Evolutionary conservation across 768 basidiomycete species (phyloP).

Genomic region (Naganishia antarctica): DNA sequence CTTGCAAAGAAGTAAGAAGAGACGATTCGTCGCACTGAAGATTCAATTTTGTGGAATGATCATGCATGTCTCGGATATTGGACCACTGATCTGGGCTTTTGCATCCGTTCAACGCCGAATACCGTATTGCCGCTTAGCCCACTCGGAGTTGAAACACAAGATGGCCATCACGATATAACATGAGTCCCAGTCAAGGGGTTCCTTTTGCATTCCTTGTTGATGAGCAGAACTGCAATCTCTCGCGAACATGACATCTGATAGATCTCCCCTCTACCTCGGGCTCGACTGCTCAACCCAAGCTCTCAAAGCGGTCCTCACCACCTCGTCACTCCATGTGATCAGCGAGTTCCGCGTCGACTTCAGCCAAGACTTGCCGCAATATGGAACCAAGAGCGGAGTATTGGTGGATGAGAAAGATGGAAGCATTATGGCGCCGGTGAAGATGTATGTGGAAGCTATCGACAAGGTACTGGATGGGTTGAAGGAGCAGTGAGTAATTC

Average conservation of each 20-base stretch:
- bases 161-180: neutral
- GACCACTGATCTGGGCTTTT: no score
- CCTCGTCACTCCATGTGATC: slow-evolving; percentile 58
- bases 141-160: neutral
- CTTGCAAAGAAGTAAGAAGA: no score
- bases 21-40: no score
- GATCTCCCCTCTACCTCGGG: slow-evolving; percentile 59
- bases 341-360: slow-evolving; percentile 72
- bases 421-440: slow-evolving; percentile 72
- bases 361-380: slow-evolving; percentile 67
- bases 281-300: slow-evolving; percentile 79
- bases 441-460: slow-evolving; percentile 79
- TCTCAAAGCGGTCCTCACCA: slow-evolving; percentile 63
- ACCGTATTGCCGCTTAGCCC: slow-evolving; percentile 12
- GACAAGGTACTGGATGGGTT: slow-evolving; percentile 63
- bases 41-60: no score
- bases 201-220: neutral
- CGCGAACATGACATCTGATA: slow-evolving; percentile 1
- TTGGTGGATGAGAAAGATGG: slow-evolving; percentile 56
- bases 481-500: slow-evolving; percentile 34
- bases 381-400: slow-evolving; percentile 45
- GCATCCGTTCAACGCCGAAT: slow-evolving; percentile 1
- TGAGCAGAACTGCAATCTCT: neutral
- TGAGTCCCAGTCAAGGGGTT: neutral
- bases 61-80: no score